These are phyloP conservation scores for Vigna hirtella DNA, from an alignment of 306 rosid genomes.

Conservation along the genomic window DNA sequence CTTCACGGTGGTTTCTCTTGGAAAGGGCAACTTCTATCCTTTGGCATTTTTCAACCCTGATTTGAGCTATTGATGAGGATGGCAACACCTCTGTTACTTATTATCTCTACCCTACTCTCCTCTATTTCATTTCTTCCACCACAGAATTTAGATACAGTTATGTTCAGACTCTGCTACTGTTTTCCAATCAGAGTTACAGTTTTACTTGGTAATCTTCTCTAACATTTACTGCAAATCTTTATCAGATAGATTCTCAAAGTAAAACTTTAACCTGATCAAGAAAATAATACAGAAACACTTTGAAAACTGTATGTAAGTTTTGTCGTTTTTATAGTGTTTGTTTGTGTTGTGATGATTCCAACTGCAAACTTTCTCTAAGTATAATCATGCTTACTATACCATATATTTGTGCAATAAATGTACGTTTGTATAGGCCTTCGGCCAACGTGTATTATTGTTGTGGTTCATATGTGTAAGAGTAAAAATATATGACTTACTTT, in stretches of 20 bases:
- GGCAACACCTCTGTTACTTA: conserved; percentile 1
- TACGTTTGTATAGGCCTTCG: conserved; percentile 43
- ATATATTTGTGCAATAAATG: conserved; percentile 6
- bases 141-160: background rate
- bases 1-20: conserved; percentile 48
- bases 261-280: background rate
- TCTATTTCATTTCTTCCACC: conserved; percentile 14
- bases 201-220: background rate
- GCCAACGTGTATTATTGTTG: conserved; percentile 32
- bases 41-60: conserved; percentile 78
- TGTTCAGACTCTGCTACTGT: background rate
- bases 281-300: background rate
- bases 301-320: background rate
- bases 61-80: conserved; percentile 38
- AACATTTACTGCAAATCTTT: background rate
- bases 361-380: conserved; percentile 23
- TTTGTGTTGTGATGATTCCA: conserved; percentile 13
- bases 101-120: conserved; percentile 29
- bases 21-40: conserved; percentile 96
- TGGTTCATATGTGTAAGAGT: conserved; percentile 14
- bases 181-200: background rate
- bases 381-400: conserved; percentile 13
- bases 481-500: conserved; percentile 1
- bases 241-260: background rate
- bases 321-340: background rate